Evolutionary conservation across 75 land plant species (phyloP).

Genomic region (Ceratopteris richardii): DNA sequence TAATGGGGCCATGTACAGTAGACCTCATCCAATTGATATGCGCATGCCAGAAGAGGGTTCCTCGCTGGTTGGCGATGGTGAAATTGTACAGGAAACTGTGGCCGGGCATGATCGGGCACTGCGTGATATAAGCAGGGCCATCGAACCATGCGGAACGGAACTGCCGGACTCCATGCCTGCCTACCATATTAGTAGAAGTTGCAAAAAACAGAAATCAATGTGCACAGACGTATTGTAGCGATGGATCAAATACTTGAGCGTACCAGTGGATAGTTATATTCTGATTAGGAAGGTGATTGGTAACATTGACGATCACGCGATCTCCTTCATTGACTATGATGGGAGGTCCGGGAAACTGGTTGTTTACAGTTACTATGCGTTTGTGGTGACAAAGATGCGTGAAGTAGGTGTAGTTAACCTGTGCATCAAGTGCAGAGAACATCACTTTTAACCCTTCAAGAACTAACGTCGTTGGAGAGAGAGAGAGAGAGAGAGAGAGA

Average conservation of each 20-base stretch:
- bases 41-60: constrained; percentile 61
- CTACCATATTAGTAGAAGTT: too few species aligned
- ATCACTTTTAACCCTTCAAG: too few species aligned
- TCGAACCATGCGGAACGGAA: constrained; percentile 49
- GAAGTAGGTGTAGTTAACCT: constrained; percentile 41
- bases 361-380: constrained; percentile 45
- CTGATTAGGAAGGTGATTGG: constrained; percentile 41
- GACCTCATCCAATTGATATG: constrained; percentile 58
- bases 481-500: too few species aligned
- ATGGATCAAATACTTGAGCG: too few species aligned
- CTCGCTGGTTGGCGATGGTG: constrained; percentile 44
- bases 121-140: constrained; percentile 58
- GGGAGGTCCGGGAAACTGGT: constrained; percentile 43
- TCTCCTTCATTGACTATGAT: constrained; percentile 46
- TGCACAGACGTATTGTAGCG: too few species aligned
- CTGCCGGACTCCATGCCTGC: constrained; percentile 65
- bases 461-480: too few species aligned
- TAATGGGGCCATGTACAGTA: constrained; percentile 43
- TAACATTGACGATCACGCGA: constrained; percentile 46
- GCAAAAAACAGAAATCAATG: too few species aligned
- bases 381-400: constrained; percentile 27
- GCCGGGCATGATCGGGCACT: constrained; percentile 52
- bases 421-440: too few species aligned
- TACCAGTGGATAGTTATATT: constrained; percentile 73
- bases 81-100: constrained; percentile 48